Evolutionary conservation across 805 yeast species (phyloP), one percentile per base, ranked within the genome.

Genomic region (Barnettozyma pratensis): DNA sequence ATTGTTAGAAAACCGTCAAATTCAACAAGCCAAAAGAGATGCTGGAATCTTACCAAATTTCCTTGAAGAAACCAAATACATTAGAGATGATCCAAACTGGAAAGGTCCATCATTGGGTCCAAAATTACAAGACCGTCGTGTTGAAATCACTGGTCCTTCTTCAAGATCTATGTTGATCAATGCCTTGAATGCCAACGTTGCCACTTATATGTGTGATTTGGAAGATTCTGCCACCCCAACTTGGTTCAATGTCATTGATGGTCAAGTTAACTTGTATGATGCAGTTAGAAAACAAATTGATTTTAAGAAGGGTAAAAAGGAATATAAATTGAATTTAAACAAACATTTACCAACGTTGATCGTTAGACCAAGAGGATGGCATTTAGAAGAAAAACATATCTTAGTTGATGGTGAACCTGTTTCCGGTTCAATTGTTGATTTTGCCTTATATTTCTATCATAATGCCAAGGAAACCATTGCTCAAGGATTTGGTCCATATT

Each of bases 321-420:
- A 59, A 46, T 59, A 61, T 46, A 59, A 58, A 44, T 44, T 59
- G 38, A 61, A 61, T 48, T 28, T 47, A 38, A 49, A 65, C 71
- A 81, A 71, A 64, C 82, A 82, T 61, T 73, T 83, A 45, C 92
- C 92, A 52, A 86, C 90, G 40, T 70, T 86, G 64, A 83, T 86
- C 64, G 90, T 85, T 48, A 79, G 95, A 72, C 95, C 95, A 62
- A 78, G 95, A 72, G 94, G 95, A 44, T 85, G 92, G 91, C 95
- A 86, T 66, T 75, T 86, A 78, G 81, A 73, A 35, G 95, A 86
- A 64, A 75, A 77, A 64, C 95, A 86, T 62, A 72, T 86, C 42
- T 60, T 74, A 44, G 79, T 85, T 50, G 91, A 84, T 62, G 86
- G 83, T 50, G 87, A 83, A 66, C 89, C 91, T 45, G 80, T 86